Conservation (phyloP, 768 basidiomycete genomes). For the Grammothele lineata region DNA sequence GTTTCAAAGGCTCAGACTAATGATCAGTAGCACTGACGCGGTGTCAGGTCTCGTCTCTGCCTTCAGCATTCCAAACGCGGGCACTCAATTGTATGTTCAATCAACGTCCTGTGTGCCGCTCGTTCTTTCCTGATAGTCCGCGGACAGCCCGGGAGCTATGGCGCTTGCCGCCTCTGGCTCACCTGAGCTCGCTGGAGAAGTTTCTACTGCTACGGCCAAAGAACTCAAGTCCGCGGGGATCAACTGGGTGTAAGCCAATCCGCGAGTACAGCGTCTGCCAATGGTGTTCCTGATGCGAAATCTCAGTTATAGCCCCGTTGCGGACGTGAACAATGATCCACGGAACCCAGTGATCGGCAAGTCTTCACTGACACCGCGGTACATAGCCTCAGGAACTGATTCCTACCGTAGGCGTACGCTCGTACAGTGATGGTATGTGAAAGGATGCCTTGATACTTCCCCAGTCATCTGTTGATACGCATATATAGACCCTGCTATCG, state of each 20-base stretch:
- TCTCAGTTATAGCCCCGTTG: slow-evolving; percentile 49
- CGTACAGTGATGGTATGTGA: slow-evolving; percentile 59
- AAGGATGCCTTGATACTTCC: background rate
- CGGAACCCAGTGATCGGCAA: slow-evolving; percentile 69
- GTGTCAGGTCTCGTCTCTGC: slow-evolving; percentile 61
- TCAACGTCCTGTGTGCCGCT: background rate
- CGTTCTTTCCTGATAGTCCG: background rate
- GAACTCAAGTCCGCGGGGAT: slow-evolving; percentile 62
- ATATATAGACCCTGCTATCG: slow-evolving; percentile 46
- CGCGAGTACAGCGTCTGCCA: background rate
- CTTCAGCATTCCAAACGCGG: slow-evolving; percentile 46
- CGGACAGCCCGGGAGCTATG: slow-evolving; percentile 66
- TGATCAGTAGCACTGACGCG: too few species aligned
- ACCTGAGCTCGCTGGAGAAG: slow-evolving; percentile 38
- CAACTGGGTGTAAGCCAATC: slow-evolving; percentile 53
- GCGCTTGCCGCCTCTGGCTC: slow-evolving; percentile 55
- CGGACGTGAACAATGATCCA: slow-evolving; percentile 67
- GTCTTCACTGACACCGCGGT: slow-evolving; percentile 10
- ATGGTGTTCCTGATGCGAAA: background rate
- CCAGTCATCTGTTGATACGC: background rate
- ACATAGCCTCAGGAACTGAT: background rate
- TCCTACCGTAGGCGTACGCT: slow-evolving; percentile 49
- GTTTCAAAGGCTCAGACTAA: too few species aligned
- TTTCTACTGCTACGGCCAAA: slow-evolving; percentile 46
- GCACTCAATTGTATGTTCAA: slow-evolving; percentile 60